phyloP scores from a whole-genome alignment of 78 protist species.

The Tieghemostelium lacteum region DNA sequence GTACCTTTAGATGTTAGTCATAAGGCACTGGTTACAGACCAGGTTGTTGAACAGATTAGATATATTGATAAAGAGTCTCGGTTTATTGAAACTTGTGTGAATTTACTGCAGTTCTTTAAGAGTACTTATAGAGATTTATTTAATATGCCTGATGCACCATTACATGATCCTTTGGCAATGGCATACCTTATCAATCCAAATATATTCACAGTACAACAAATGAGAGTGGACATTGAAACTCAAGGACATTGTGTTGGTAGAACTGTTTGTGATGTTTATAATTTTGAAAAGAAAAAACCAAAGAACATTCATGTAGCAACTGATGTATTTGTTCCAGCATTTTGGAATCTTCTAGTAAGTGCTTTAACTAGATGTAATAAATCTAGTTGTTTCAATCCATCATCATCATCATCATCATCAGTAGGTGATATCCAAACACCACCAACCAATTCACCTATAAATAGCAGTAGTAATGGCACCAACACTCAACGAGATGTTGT shows the following conservation, averaged over 20 bases:
- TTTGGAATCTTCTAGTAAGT: slow-evolving; percentile 81
- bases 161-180: slow-evolving; percentile 95
- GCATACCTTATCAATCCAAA: slow-evolving; percentile 83
- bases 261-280: slow-evolving; percentile 86
- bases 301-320: slow-evolving; percentile 87
- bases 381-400: slow-evolving; percentile 36
- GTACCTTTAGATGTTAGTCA: slow-evolving; percentile 92
- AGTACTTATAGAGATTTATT: slow-evolving; percentile 79
- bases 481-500: background rate
- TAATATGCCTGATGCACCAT: slow-evolving; percentile 82
- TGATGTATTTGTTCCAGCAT: slow-evolving; percentile 63
- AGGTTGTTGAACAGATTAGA: slow-evolving; percentile 60
- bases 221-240: slow-evolving; percentile 88
- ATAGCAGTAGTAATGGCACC: background rate
- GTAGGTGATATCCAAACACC: background rate
- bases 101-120: slow-evolving; percentile 82
- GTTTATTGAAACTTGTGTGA: slow-evolving; percentile 50
- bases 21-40: slow-evolving; percentile 68
- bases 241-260: slow-evolving; percentile 43
- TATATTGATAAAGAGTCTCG: slow-evolving; percentile 15
- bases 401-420: too few relatives aligned
- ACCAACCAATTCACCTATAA: background rate
- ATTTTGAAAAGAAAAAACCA: slow-evolving; percentile 23
- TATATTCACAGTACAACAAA: slow-evolving; percentile 65
- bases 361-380: slow-evolving; percentile 35